Evolutionary conservation across 2,329 filamentous ascomycete genomes (phyloP).

Genomic region (Alternaria brassicicola): DNA sequence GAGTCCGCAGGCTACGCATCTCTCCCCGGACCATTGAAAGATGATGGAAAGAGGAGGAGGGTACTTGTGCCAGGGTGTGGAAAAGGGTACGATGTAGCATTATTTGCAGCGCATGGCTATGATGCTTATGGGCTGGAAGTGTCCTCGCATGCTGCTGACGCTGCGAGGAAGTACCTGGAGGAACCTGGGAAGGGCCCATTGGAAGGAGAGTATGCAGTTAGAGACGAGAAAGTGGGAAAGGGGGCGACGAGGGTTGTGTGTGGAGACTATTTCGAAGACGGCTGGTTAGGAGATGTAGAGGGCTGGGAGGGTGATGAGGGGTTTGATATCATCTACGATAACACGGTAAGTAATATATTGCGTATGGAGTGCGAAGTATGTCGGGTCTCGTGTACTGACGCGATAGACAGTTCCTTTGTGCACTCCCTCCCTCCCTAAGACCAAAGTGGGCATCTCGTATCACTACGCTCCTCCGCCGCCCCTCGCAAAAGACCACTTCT

Average conservation of each 20-base stretch:
- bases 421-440: conserved; percentile 61
- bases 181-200: conserved; percentile 41
- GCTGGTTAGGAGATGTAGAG: conserved; percentile 57
- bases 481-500: background rate
- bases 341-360: conserved; percentile 56
- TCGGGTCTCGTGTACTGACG: background rate
- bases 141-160: conserved; percentile 57
- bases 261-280: conserved; percentile 71
- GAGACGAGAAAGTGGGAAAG: conserved; percentile 50
- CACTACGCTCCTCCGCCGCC: conserved; percentile 58
- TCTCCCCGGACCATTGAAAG: conserved; percentile 20
- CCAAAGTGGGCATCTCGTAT: conserved; percentile 64
- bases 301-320: conserved; percentile 37
- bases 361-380: background rate
- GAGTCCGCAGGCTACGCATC: conserved; percentile 4
- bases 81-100: conserved; percentile 77
- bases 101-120: conserved; percentile 76
- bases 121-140: conserved; percentile 78
- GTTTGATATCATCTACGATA: conserved; percentile 72
- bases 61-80: conserved; percentile 85
- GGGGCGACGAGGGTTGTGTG: conserved; percentile 63
- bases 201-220: conserved; percentile 52
- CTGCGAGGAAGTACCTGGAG: conserved; percentile 53
- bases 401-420: conserved; percentile 63
- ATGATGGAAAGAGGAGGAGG: conserved; percentile 51